Base-by-base conservation (phyloP, 768 basidiomycete genomes). In the Hydnomerulius pinastri region DNA sequence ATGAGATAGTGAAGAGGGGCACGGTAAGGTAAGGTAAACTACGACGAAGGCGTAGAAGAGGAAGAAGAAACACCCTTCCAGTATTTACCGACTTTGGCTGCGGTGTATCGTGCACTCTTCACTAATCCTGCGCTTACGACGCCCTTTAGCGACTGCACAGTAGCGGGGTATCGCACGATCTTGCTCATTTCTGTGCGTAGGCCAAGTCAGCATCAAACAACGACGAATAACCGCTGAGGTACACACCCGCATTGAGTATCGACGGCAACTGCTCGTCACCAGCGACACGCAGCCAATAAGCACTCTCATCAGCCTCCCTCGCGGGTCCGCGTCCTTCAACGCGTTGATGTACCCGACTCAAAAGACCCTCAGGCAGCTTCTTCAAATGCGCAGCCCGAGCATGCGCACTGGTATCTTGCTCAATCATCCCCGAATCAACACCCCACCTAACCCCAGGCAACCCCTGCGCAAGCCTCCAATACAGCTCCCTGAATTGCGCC, bases 51-150 rank as follows among this genome's bases (percentile, higher is more conserved):
- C 33, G 17, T 11, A 47, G 50, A 47, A 35, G 38, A 56, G 13
- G 30, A 55, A 18, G 59, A 53, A 28, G 58, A 48, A 17, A n/a
- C n/a, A n/a, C 73, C 70, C 45, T 66, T 67, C 82, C 89, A 89
- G 88, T 92, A 97, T 70, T 98, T 98, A 30, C 79, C 69, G 17
- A 95, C 73, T 73, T 98, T 98, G 39, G 85, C 82, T 21, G 77
- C 56, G 38, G 80, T 73, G 60, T 98, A 98, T 36, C 80, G 80
- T 5, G 85, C 49, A 63, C 90, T 90, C 77, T 93, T 94, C 41
- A 77, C 75, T 9, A 88, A 55, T 4, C 94, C 94, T 8, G 90
- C 89, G 50, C 86, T 92, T 17, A 88, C 79, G 41, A 98, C 63
- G 23, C 94, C 93, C 71, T 97, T 98, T 51, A 91, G 56, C 4